A percentile compares a stretch with the other conserved stretches of the same genome.
Conservation (phyloP, 371 early-diverging fungal species). For the Encephalitozoon cuniculi region DNA sequence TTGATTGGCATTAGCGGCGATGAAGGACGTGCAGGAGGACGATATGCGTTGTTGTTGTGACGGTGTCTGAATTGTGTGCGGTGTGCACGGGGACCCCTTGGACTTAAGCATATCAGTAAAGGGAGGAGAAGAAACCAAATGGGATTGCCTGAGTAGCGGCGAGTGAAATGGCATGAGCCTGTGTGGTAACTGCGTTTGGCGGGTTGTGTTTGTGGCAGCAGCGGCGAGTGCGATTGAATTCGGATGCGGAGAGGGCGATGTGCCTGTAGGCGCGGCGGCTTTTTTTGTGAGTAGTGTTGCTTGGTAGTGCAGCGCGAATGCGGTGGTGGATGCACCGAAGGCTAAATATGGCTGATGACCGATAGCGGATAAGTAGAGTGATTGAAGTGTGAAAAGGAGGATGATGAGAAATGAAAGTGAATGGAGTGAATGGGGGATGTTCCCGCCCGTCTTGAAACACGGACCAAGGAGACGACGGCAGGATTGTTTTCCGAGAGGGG, state of each 20-base stretch:
- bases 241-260: no score
- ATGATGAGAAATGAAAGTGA: slow-evolving; percentile 59
- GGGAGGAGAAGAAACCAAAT: slow-evolving; percentile 68
- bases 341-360: slow-evolving; percentile 68
- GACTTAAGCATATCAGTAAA: slow-evolving; percentile 68
- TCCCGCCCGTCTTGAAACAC: slow-evolving; percentile 39
- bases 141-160: slow-evolving; percentile 65
- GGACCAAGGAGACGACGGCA: slow-evolving; percentile 32
- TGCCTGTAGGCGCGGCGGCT: slow-evolving; percentile 62
- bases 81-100: slow-evolving; percentile 63
- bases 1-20: slow-evolving; percentile 12
- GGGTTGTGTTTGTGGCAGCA: slow-evolving; percentile 62
- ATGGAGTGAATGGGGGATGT: neutral
- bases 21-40: slow-evolving; percentile 11
- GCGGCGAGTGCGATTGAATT: slow-evolving; percentile 48
- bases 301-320: slow-evolving; percentile 49
- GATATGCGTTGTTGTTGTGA: neutral
- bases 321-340: slow-evolving; percentile 65
- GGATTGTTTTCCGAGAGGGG: slow-evolving; percentile 1
- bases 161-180: slow-evolving; percentile 65
- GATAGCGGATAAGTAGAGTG: slow-evolving; percentile 70
- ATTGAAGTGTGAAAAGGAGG: slow-evolving; percentile 67
- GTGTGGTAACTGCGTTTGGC: slow-evolving; percentile 62
- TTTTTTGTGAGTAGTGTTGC: slow-evolving; percentile 23
- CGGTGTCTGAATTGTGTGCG: neutral